These are phyloP conservation scores for Cyclotella distinguenda DNA, from an alignment of 108 stramenopile species.

Conservation along the genomic window DNA sequence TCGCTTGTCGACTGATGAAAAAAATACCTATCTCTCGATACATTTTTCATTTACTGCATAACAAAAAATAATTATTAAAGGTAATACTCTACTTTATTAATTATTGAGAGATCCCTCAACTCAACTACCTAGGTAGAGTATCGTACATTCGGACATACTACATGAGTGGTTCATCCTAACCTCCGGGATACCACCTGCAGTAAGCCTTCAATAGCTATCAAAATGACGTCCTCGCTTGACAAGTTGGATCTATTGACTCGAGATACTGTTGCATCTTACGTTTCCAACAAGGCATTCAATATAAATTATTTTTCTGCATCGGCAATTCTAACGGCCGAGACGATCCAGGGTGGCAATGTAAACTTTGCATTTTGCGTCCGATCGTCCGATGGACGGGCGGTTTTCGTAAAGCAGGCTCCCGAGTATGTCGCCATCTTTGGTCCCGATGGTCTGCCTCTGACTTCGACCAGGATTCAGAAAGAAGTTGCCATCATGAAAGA, in stretches of 20 bases:
- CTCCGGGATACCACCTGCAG: too few relatives aligned
- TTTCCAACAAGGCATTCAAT: conserved; percentile 48
- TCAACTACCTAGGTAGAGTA: too few relatives aligned
- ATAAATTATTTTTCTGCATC: conserved; percentile 46
- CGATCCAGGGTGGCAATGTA: conserved; percentile 80
- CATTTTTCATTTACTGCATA: too few relatives aligned
- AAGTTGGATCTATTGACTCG: conserved; percentile 51
- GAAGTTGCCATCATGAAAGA: conserved; percentile 67
- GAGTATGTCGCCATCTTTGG: conserved; percentile 83
- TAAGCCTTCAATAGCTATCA: background rate
- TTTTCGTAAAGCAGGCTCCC: conserved; percentile 85
- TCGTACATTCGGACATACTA: too few relatives aligned
- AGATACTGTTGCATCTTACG: conserved; percentile 64
- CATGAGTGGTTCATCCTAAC: too few relatives aligned
- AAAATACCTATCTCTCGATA: too few relatives aligned
- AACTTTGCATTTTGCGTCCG: conserved; percentile 82
- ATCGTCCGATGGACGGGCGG: conserved; percentile 33
- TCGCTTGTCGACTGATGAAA: too few relatives aligned
- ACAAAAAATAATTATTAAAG: too few relatives aligned
- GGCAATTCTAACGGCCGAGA: conserved; percentile 43
- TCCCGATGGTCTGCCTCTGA: conserved; percentile 72
- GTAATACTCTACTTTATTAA: too few relatives aligned
- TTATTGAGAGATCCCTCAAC: too few relatives aligned
- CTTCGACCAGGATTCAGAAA: conserved; percentile 64
- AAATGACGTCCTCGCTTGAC: background rate